Conservation (phyloP, 345 rosid species). For the Gossypium arboreum region DNA sequence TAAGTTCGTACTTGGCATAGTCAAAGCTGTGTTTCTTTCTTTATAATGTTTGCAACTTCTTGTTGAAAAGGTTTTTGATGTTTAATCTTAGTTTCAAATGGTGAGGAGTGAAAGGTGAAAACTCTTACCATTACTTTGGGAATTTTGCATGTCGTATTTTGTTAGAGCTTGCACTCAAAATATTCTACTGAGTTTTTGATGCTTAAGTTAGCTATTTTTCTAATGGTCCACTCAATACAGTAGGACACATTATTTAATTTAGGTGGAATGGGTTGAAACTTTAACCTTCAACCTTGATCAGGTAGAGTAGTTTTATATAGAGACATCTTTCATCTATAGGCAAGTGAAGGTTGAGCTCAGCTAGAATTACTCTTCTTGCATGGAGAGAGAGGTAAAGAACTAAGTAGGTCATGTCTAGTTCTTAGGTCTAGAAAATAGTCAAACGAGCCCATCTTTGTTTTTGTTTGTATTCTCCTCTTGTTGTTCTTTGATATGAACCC, state of each 20-base stretch:
- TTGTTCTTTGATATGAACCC: not conserved
- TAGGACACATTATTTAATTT: not conserved
- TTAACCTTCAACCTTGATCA: not conserved
- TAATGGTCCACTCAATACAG: not conserved
- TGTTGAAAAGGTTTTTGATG: not conserved
- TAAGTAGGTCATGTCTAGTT: not conserved
- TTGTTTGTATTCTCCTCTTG: no score
- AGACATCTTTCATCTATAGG: not conserved
- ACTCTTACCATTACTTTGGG: not conserved
- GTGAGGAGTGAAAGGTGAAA: not conserved
- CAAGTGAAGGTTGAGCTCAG: not conserved
- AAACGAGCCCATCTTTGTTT: not conserved
- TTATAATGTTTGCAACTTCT: not conserved
- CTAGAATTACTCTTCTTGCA: not conserved
- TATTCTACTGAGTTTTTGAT: not conserved
- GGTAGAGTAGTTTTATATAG: not conserved
- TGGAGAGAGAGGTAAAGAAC: not conserved
- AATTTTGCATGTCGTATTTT: not conserved
- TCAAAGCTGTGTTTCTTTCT: not conserved
- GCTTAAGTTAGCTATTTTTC: not conserved
- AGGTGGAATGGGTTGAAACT: not conserved
- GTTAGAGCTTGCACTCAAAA: not conserved
- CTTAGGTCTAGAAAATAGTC: not conserved
- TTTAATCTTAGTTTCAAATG: not conserved
- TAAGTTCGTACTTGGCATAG: not conserved